Percentiles rank a stretch among this genome's conserved stretches.
Evolutionary conservation across 805 yeast species (phyloP).

Genomic region (Saturnispora galanensis): DNA sequence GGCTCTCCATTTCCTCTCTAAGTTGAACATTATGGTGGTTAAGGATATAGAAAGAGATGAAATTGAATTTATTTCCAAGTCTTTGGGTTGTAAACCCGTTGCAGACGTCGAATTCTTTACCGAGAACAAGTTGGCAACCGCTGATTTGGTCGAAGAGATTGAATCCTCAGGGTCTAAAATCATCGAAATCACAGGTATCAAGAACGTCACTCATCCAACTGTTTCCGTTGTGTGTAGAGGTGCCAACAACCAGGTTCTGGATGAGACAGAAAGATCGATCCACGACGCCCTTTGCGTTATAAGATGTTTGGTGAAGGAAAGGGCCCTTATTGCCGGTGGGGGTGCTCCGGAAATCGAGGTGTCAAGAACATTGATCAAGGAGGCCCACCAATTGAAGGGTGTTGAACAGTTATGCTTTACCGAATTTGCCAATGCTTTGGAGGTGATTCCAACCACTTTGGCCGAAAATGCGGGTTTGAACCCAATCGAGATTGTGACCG

Average conservation of each 20-base stretch:
- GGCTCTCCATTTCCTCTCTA: slow-evolving; percentile 89
- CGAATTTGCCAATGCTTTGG: slow-evolving; percentile 86
- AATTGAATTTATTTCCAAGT: slow-evolving; percentile 75
- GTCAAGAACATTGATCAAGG: slow-evolving; percentile 61
- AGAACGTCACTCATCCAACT: slow-evolving; percentile 47
- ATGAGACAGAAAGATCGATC: slow-evolving; percentile 93
- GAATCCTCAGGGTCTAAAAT: slow-evolving; percentile 86
- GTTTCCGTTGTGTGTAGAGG: slow-evolving; percentile 92
- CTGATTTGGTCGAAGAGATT: slow-evolving; percentile 85
- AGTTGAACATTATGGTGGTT: slow-evolving; percentile 86
- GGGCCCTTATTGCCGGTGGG: slow-evolving; percentile 93
- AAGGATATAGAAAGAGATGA: slow-evolving; percentile 96
- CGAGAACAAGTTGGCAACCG: slow-evolving; percentile 86
- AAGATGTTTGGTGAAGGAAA: slow-evolving; percentile 78
- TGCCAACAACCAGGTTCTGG: slow-evolving; percentile 80
- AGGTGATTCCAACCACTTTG: slow-evolving; percentile 85
- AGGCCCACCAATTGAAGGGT: slow-evolving; percentile 65
- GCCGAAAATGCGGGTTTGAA: slow-evolving; percentile 95
- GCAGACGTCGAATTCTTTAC: slow-evolving; percentile 91
- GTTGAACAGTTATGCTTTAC: slow-evolving; percentile 85
- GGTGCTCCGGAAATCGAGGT: slow-evolving; percentile 97
- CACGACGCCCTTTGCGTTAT: slow-evolving; percentile 96
- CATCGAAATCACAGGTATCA: slow-evolving; percentile 79
- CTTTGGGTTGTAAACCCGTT: slow-evolving; percentile 90
- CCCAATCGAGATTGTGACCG: slow-evolving; percentile 86